Evolutionary conservation across 2,329 filamentous ascomycete species (phyloP).

Genomic region (Hymenoscyphus occultus): DNA sequence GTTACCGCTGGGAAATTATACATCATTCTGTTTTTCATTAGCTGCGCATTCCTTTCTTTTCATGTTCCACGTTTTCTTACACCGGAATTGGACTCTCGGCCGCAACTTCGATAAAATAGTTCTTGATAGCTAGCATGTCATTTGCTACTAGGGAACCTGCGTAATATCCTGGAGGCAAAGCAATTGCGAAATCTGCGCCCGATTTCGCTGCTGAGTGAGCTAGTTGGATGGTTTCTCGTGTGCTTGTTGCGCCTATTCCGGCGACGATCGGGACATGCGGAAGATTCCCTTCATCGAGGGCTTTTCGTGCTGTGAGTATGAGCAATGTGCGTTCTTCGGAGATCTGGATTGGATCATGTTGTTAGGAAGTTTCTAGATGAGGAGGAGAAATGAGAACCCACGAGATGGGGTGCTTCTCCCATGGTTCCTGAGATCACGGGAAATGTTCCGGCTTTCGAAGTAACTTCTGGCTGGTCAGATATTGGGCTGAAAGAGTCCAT

Average conservation of each 20-base stretch:
- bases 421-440: slow-evolving; percentile 16
- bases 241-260: slow-evolving; percentile 42
- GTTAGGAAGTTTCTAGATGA: too few species aligned
- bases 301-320: slow-evolving; percentile 40
- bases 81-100: slow-evolving; percentile 25
- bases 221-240: slow-evolving; percentile 38
- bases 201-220: slow-evolving; percentile 40
- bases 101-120: slow-evolving; percentile 28
- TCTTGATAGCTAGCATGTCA: slow-evolving; percentile 21
- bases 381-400: slow-evolving; percentile 1
- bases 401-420: slow-evolving; percentile 16
- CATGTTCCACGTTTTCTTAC: slow-evolving; percentile 9
- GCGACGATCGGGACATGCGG: slow-evolving; percentile 44
- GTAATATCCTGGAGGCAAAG: slow-evolving; percentile 23
- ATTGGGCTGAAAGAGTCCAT: neutral
- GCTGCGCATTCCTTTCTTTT: neutral
- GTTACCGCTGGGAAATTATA: slow-evolving; percentile 31
- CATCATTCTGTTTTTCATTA: slow-evolving; percentile 19
- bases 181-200: slow-evolving; percentile 36
- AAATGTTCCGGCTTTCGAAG: slow-evolving; percentile 11
- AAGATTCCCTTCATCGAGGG: slow-evolving; percentile 38
- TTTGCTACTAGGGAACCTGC: slow-evolving; percentile 17
- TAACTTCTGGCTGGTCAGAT: neutral
- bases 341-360: neutral
- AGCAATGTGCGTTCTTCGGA: slow-evolving; percentile 41